These are phyloP conservation scores for Gliomastix tumulicola DNA, from an alignment of 2,329 filamentous ascomycete species.

Conservation along the genomic window DNA sequence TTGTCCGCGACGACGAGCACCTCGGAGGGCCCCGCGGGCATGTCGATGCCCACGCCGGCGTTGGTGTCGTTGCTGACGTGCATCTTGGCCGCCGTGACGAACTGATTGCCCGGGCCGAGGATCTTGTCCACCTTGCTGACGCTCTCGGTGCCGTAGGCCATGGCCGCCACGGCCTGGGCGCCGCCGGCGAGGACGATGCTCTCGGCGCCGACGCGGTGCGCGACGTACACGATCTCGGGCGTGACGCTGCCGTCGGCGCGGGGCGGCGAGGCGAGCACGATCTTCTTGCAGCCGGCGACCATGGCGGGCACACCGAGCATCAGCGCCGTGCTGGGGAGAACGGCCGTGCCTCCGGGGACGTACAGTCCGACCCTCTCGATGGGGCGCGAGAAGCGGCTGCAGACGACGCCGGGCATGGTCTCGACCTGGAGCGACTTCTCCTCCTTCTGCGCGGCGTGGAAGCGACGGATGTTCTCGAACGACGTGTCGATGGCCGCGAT, in stretches of 20 bases:
- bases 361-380: slow-evolving; percentile 97
- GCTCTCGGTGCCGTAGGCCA: slow-evolving; percentile 95
- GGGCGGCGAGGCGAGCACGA: slow-evolving; percentile 88
- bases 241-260: slow-evolving; percentile 84
- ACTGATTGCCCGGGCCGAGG: slow-evolving; percentile 93
- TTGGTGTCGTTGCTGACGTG: slow-evolving; percentile 95
- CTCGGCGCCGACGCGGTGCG: slow-evolving; percentile 93
- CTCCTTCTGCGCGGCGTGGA: slow-evolving; percentile 88
- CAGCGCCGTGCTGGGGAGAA: slow-evolving; percentile 92
- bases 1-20: slow-evolving; percentile 93
- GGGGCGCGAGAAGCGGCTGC: slow-evolving; percentile 83
- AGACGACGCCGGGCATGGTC: slow-evolving; percentile 96
- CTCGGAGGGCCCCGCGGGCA: slow-evolving; percentile 95
- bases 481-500: slow-evolving; percentile 89
- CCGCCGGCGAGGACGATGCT: slow-evolving; percentile 94
- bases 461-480: slow-evolving; percentile 89
- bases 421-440: slow-evolving; percentile 77
- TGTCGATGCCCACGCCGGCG: slow-evolving; percentile 91
- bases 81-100: slow-evolving; percentile 98
- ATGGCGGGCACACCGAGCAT: slow-evolving; percentile 98
- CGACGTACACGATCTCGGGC: slow-evolving; percentile 94
- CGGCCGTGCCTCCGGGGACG: slow-evolving; percentile 90
- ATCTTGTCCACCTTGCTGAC: slow-evolving; percentile 98
- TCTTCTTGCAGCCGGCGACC: slow-evolving; percentile 94
- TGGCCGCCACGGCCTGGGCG: slow-evolving; percentile 89